phyloP scores from a whole-genome alignment of 129 eudicot genomes.

The Lonicera japonica region DNA sequence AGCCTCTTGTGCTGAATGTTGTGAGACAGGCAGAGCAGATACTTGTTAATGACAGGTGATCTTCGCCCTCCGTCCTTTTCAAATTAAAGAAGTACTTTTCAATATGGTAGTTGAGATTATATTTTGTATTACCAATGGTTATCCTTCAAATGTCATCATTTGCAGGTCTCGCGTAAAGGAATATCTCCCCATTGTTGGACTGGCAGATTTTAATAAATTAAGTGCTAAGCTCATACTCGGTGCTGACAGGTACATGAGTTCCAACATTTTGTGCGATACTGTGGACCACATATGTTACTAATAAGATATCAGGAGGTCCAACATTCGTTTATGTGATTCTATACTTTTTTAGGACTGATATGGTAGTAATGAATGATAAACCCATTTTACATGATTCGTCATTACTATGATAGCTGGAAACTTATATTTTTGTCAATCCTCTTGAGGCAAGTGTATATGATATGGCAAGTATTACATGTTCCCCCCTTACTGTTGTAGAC shows the following conservation, averaged over 20 bases:
- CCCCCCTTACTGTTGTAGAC: not conserved
- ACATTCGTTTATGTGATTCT: too few relatives aligned
- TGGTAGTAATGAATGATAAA: too few relatives aligned
- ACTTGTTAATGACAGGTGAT: conserved; percentile 76
- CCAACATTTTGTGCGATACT: not conserved
- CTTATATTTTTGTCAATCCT: not conserved
- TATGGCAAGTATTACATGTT: not conserved
- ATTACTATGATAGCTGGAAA: too few relatives aligned
- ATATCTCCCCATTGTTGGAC: conserved; percentile 95
- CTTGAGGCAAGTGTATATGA: not conserved
- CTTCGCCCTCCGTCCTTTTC: not conserved
- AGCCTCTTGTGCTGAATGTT: conserved; percentile 93
- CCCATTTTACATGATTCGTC: too few relatives aligned
- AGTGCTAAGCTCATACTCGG: conserved; percentile 97
- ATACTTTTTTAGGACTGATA: too few relatives aligned
- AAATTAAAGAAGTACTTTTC: not conserved
- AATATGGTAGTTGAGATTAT: not conserved
- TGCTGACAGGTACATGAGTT: conserved; percentile 60
- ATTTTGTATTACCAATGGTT: conserved; percentile 1
- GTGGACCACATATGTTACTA: too few relatives aligned
- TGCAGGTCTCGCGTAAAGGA: conserved; percentile 89
- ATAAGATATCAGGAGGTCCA: too few relatives aligned
- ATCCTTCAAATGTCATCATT: conserved; percentile 1
- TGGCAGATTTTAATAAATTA: conserved; percentile 92
- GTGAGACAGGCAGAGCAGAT: conserved; percentile 80